phyloP scores from a whole-genome alignment of 2,329 filamentous ascomycete genomes.

The Trichocomaceae sp. region DNA sequence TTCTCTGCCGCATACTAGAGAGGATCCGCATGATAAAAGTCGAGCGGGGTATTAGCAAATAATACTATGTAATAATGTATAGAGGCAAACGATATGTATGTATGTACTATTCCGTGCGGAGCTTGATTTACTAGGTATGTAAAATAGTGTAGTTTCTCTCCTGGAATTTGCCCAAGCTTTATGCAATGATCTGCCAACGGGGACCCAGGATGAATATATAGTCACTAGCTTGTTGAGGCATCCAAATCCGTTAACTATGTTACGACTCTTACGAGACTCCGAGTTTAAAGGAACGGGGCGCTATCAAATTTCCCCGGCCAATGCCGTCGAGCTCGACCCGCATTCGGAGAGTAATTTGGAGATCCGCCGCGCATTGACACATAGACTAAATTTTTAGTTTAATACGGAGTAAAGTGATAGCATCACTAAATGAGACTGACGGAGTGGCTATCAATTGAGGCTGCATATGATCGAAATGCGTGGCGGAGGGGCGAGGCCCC shows the following conservation, averaged over 20 bases:
- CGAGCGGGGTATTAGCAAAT: no score
- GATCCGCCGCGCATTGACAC: slow-evolving; percentile 3
- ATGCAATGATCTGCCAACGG: background rate
- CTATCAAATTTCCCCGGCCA: background rate
- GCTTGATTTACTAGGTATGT: no score
- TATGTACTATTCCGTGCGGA: no score
- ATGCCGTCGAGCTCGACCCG: background rate
- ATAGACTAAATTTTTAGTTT: background rate
- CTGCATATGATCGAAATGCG: background rate
- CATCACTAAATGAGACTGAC: background rate
- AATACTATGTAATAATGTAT: no score
- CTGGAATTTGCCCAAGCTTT: background rate
- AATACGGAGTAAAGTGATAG: background rate
- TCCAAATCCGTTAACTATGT: background rate
- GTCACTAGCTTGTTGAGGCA: background rate
- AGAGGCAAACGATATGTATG: no score
- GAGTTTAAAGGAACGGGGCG: background rate
- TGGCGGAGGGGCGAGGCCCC: background rate
- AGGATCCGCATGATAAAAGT: no score
- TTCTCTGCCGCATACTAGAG: no score
- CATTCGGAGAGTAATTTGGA: background rate
- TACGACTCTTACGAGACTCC: background rate
- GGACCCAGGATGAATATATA: background rate
- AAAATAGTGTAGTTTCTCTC: no score
- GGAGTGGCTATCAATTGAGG: background rate